These are phyloP conservation scores for Amanita rubescens DNA, from an alignment of 768 basidiomycete species.

Conservation along the genomic window DNA sequence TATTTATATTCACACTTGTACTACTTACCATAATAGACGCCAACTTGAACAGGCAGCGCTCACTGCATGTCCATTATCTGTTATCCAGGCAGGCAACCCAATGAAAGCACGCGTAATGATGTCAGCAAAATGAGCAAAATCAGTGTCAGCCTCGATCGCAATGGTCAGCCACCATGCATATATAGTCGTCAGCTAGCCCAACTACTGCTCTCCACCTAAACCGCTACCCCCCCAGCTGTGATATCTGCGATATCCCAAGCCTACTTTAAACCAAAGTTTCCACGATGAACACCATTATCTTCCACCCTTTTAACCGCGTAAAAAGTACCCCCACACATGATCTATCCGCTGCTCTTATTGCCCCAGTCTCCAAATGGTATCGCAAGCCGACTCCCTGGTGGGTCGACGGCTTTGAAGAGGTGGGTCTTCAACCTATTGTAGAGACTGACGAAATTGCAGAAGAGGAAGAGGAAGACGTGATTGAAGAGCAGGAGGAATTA, in stretches of 20 bases:
- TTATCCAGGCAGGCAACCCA: too few species aligned
- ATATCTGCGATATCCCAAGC: neutral
- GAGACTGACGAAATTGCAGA: neutral
- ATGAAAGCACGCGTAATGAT: too few species aligned
- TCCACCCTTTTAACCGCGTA: neutral
- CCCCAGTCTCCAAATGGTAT: neutral
- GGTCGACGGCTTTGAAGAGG: neutral
- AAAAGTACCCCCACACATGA: neutral
- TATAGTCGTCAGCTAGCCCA: neutral
- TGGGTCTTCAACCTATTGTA: neutral
- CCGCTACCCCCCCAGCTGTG: neutral
- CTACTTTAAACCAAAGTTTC: neutral
- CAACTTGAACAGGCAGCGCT: too few species aligned
- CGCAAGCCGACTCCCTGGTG: constrained; percentile 4
- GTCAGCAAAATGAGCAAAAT: too few species aligned
- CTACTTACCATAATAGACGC: too few species aligned
- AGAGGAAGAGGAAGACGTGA: neutral
- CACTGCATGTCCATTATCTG: too few species aligned
- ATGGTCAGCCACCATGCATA: neutral
- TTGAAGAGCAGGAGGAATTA: too few species aligned
- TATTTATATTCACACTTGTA: too few species aligned
- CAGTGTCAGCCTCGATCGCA: neutral
- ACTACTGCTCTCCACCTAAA: neutral
- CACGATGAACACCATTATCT: neutral
- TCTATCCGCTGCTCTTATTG: neutral